phyloP scores from a whole-genome alignment of 2,329 filamentous ascomycete species.

The Biscogniauxia mediterranea region DNA sequence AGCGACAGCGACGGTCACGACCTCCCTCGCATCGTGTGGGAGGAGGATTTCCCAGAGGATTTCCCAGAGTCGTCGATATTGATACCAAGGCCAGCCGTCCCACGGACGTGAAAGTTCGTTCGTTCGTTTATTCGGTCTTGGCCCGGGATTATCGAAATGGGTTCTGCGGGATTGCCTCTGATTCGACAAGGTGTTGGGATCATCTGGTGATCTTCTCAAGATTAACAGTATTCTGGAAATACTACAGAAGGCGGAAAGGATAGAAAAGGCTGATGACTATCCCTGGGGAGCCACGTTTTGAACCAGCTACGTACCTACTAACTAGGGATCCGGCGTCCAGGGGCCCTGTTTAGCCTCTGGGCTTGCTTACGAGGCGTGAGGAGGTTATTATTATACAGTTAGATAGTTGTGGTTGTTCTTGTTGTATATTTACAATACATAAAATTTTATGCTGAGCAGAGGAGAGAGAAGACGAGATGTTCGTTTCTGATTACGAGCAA shows the following conservation, averaged over 20 bases:
- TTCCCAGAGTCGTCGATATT: not conserved
- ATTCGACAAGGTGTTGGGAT: slow-evolving; percentile 16
- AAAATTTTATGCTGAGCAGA: not conserved
- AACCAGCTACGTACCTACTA: not conserved
- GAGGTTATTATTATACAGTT: no score
- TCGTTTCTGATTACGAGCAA: not conserved
- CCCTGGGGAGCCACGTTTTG: not conserved
- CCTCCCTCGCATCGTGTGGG: not conserved
- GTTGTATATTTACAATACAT: not conserved
- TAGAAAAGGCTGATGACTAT: slow-evolving; percentile 7
- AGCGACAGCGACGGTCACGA: not conserved
- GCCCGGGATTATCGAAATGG: slow-evolving; percentile 2
- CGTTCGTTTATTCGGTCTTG: not conserved
- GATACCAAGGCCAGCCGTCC: not conserved
- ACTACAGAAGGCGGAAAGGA: slow-evolving; percentile 10
- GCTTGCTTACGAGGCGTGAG: not conserved
- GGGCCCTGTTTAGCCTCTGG: not conserved
- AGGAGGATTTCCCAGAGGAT: not conserved
- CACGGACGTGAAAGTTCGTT: not conserved
- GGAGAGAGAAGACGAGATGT: not conserved
- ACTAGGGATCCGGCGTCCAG: not conserved
- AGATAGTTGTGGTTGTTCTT: no score
- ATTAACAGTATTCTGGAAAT: slow-evolving; percentile 13
- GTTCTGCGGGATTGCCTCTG: slow-evolving; percentile 3
- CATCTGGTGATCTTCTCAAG: slow-evolving; percentile 21